These are phyloP conservation scores for Ilex aquifolium DNA, from an alignment of 257 asterid genomes.

Conservation along the genomic window DNA sequence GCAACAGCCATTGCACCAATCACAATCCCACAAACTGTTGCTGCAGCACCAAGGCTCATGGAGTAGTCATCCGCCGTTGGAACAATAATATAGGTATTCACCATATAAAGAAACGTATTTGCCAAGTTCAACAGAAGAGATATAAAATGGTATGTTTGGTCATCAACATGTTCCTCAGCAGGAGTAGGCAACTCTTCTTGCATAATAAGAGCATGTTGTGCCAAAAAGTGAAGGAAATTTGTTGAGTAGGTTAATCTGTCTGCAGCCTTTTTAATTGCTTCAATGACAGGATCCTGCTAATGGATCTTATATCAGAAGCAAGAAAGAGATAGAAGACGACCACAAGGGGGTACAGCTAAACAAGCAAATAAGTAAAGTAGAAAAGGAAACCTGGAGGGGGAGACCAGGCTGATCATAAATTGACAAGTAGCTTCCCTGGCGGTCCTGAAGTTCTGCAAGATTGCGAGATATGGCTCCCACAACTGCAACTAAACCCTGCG, in stretches of 20 bases:
- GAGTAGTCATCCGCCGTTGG: constrained; percentile 76
- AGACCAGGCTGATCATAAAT: constrained; percentile 88
- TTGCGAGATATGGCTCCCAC: constrained; percentile 98
- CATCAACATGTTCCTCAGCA: constrained; percentile 27
- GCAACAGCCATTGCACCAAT: constrained; percentile 78
- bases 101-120: constrained; percentile 62
- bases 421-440: constrained; percentile 94
- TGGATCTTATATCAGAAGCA: background rate
- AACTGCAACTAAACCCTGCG: constrained; percentile 96
- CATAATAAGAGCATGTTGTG: constrained; percentile 47
- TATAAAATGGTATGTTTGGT: constrained; percentile 41
- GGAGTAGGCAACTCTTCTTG: constrained; percentile 42
- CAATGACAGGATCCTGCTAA: constrained; percentile 49
- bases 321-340: background rate
- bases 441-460: constrained; percentile 92
- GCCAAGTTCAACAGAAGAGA: constrained; percentile 60
- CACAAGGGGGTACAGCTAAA: background rate
- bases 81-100: constrained; percentile 57
- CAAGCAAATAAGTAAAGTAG: background rate
- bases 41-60: constrained; percentile 66
- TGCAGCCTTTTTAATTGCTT: constrained; percentile 38
- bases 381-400: constrained; percentile 54
- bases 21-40: constrained; percentile 65
- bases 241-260: constrained; percentile 46
- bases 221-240: constrained; percentile 46